phyloP scores from a whole-genome alignment of 257 asterid species.

The Gardenia jasminoides region DNA sequence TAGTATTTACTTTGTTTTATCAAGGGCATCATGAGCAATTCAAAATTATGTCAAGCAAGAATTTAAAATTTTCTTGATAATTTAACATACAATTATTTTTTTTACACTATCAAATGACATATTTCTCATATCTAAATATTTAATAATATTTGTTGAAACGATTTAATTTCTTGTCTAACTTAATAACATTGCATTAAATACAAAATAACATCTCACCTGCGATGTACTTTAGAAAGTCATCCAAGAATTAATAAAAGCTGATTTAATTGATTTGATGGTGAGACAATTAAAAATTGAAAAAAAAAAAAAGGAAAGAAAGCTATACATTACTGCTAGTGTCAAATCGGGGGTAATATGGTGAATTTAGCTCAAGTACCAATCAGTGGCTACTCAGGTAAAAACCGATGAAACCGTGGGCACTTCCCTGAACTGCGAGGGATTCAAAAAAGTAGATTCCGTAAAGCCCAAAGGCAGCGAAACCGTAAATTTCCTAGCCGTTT shows the following conservation, averaged over 20 bases:
- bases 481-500: slow-evolving; percentile 26
- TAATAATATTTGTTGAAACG: too few species aligned
- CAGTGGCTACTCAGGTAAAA: slow-evolving; percentile 20
- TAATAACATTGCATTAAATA: neutral
- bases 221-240: neutral
- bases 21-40: neutral
- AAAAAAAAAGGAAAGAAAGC: neutral
- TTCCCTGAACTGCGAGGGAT: neutral
- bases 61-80: too few species aligned
- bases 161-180: neutral
- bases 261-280: neutral
- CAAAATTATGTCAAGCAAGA: neutral
- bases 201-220: neutral
- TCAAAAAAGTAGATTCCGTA: slow-evolving; percentile 16
- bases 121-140: too few species aligned
- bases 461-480: slow-evolving; percentile 1
- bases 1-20: too few species aligned
- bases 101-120: too few species aligned
- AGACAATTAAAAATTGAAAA: neutral
- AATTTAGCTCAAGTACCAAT: neutral
- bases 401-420: neutral
- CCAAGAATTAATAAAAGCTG: neutral
- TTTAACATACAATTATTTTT: too few species aligned
- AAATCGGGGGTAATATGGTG: neutral
- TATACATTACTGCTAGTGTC: too few species aligned